A percentile compares a stretch with the other conserved stretches of the same genome.
Evolutionary conservation across 805 yeast species (phyloP).

Genomic region (Saccharomycopsis javanensis): DNA sequence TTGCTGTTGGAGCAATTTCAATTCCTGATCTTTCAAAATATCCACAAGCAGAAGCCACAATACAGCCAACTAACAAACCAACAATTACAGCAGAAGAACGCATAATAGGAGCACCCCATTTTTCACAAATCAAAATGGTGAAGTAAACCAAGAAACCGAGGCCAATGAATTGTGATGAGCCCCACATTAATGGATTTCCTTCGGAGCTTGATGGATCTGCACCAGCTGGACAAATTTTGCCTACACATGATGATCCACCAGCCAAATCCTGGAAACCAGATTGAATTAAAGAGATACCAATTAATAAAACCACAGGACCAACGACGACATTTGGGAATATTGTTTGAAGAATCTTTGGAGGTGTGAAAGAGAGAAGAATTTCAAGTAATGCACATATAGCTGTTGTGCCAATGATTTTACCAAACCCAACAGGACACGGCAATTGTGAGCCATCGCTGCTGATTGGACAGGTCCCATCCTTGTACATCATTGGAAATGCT

Average conservation of each 20-base stretch:
- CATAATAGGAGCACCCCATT: constrained; percentile 91
- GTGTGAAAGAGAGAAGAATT: constrained; percentile 63
- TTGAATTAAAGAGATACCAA: constrained; percentile 61
- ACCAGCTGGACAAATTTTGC: constrained; percentile 36
- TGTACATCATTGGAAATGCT: constrained; percentile 75
- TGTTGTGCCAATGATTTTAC: constrained; percentile 78
- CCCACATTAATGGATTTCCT: constrained; percentile 63
- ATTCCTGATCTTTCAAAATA: constrained; percentile 56
- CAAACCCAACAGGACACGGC: constrained; percentile 87
- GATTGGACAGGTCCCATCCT: constrained; percentile 53
- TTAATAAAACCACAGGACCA: constrained; percentile 83
- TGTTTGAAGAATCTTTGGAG: constrained; percentile 58
- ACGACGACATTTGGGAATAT: constrained; percentile 86
- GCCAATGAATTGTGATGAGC: constrained; percentile 80
- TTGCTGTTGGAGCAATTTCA: constrained; percentile 66
- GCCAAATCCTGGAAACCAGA: constrained; percentile 78
- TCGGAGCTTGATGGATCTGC: constrained; percentile 50
- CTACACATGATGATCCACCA: constrained; percentile 70
- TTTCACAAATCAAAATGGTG: constrained; percentile 66
- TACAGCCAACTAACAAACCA: constrained; percentile 80
- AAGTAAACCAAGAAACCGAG: constrained; percentile 76
- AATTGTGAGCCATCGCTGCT: constrained; percentile 54
- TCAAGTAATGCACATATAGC: constrained; percentile 67
- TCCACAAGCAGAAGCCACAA: constrained; percentile 85
- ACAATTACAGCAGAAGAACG: constrained; percentile 86